These are phyloP conservation scores for Fusarium sp. DNA, from an alignment of 2,329 filamentous ascomycete species.

Conservation along the genomic window DNA sequence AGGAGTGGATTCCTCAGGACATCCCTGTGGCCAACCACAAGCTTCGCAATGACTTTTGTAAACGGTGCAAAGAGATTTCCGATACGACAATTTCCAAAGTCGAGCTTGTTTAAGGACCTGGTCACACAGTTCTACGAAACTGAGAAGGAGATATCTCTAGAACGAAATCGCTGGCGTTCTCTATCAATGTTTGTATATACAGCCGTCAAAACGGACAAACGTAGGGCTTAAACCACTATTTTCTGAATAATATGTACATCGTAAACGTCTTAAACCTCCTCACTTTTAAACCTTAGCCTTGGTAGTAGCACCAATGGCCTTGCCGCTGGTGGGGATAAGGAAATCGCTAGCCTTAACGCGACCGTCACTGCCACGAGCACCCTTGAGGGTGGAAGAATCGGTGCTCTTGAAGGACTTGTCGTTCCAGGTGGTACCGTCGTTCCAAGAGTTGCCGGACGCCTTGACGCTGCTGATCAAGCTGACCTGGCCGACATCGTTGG, in stretches of 20 bases:
- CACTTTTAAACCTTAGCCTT: conserved; percentile 5
- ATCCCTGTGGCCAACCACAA: not conserved
- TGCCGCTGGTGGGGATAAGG: conserved; percentile 51
- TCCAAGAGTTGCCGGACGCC: conserved; percentile 57
- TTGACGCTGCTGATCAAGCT: conserved; percentile 26
- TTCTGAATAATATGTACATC: not conserved
- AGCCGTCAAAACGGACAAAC: conserved; percentile 1
- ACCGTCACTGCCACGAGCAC: conserved; percentile 51
- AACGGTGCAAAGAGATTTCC: not conserved
- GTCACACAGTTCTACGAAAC: not conserved
- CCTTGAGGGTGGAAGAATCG: conserved; percentile 49
- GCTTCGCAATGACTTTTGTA: not conserved
- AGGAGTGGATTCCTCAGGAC: not conserved
- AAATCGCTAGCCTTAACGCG: conserved; percentile 56
- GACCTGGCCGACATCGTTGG: conserved; percentile 24
- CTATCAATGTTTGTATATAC: not conserved
- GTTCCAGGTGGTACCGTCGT: conserved; percentile 51
- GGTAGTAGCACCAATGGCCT: conserved; percentile 40
- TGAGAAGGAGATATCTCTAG: not conserved
- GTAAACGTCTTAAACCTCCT: not conserved
- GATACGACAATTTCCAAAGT: not conserved
- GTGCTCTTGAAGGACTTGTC: conserved; percentile 54
- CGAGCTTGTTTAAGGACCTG: not conserved
- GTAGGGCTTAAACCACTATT: not conserved
- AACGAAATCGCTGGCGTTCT: not conserved